Base-by-base conservation (phyloP, 2,329 filamentous ascomycete genomes). In the Trichoderma aggressivum region DNA sequence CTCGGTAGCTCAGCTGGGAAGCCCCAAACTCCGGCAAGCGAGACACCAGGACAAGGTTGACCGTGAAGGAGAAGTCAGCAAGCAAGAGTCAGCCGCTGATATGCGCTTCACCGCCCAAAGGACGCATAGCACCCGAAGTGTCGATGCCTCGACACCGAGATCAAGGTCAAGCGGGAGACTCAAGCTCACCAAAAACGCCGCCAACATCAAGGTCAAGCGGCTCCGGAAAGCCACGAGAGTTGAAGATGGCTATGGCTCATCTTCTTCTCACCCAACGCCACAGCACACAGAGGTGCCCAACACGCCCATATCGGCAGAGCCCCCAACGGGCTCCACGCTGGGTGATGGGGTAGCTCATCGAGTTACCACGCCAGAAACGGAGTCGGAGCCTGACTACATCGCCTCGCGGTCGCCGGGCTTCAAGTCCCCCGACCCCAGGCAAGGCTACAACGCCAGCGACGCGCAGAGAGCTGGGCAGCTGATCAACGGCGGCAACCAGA, bases 341-440 rank as follows among this genome's bases (percentile, higher is more conserved):
- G 21, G 24, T 1, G 39, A 60, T 21, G 56, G 18, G 7, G 39
- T 8, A n/a, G 24, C 24, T 21, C 63, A 28, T 53, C 65, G 65
- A 1, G 55, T 60, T 10, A 61, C 56, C 28, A 68, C 65, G 14
- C 65, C 65, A 0, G 71, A 72, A 32, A 55, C 50, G 59, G 72
- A 47, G 30, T 60, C 63, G 21, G 73, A 72, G 16, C 70, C 73
- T 3, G 72, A 72, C 3, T 69, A 72, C 24, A 61, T 70, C 26
- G 61, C 72, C 24, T 61, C 73, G 11, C 71, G 67, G 21, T 43
- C 34, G 16, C 58, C 55, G 16, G 60, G 71, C 53, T 56, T 59
- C 55, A 62, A 70, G 30, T 55, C 26, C 28, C 63, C 47, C n/a
- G 56, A 67, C 39, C 43, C 56, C 4, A 47, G 43, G 36, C 60